phyloP scores from a whole-genome alignment of 1,284 basidiomycete genomes.

The Leccinum discolor region DNA sequence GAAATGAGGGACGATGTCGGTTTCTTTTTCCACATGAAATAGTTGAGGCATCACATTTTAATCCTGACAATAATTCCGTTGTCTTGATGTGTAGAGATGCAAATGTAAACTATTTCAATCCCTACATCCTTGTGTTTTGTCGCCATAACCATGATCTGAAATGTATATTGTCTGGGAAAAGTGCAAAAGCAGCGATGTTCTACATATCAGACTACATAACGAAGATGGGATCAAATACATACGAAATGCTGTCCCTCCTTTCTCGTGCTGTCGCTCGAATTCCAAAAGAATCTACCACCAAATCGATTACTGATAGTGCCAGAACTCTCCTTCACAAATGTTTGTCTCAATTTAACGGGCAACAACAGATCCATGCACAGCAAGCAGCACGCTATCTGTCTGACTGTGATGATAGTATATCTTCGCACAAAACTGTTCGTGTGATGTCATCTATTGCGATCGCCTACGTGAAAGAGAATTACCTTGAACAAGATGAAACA shows the following conservation, averaged over 20 bases:
- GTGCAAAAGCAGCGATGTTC: constrained; percentile 18
- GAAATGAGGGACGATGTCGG: not conserved
- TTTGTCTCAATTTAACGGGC: constrained; percentile 7
- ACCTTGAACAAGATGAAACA: too few relatives aligned
- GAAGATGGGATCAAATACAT: constrained; percentile 12
- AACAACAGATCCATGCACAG: constrained; percentile 17
- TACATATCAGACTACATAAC: constrained; percentile 17
- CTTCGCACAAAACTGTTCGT: constrained; percentile 8
- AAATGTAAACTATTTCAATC: constrained; percentile 10
- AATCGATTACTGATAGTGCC: too few relatives aligned
- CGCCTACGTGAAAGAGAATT: not conserved
- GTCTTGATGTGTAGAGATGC: constrained; percentile 5
- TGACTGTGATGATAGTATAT: constrained; percentile 7
- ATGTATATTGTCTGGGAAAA: constrained; percentile 13
- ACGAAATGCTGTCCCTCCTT: constrained; percentile 7
- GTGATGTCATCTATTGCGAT: not conserved
- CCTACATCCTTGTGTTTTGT: constrained; percentile 15
- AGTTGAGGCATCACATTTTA: not conserved
- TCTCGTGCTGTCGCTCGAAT: constrained; percentile 8
- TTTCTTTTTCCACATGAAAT: constrained; percentile 14
- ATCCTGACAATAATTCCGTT: not conserved
- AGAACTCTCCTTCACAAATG: constrained; percentile 6
- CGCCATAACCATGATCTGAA: constrained; percentile 15
- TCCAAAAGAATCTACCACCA: too few relatives aligned
- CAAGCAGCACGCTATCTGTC: constrained; percentile 10